These are phyloP conservation scores for Wickerhamomyces rabaulensis DNA, from an alignment of 805 yeast species.

Conservation along the genomic window DNA sequence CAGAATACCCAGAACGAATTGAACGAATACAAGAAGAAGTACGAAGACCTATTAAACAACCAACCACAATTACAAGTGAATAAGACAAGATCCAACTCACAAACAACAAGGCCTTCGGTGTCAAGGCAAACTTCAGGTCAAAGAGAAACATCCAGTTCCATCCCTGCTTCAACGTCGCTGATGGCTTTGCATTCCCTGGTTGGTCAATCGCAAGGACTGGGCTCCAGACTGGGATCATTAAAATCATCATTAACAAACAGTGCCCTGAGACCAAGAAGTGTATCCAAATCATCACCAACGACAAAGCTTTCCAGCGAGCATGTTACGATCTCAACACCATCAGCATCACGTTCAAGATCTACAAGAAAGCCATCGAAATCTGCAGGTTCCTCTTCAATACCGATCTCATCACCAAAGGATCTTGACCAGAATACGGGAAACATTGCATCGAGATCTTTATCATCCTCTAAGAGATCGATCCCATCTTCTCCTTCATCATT, in stretches of 20 bases:
- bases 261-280: slow-evolving; percentile 7
- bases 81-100: background rate
- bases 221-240: slow-evolving; percentile 22
- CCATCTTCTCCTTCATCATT: slow-evolving; percentile 24
- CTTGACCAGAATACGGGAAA: background rate
- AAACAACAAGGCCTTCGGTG: background rate
- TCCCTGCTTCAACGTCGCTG: slow-evolving; percentile 20
- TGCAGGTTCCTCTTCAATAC: background rate
- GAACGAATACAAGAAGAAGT: slow-evolving; percentile 12
- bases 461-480: slow-evolving; percentile 7
- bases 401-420: background rate
- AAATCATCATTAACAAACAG: slow-evolving; percentile 17
- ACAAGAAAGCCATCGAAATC: background rate
- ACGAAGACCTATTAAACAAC: slow-evolving; percentile 4
- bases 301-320: slow-evolving; percentile 17
- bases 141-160: background rate
- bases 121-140: background rate
- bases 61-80: background rate
- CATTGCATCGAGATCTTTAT: background rate
- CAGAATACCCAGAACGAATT: slow-evolving; percentile 25
- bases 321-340: slow-evolving; percentile 19
- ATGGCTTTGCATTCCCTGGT: slow-evolving; percentile 26
- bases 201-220: slow-evolving; percentile 26
- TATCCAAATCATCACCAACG: slow-evolving; percentile 15
- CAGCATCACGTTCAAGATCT: background rate